Evolutionary conservation across 23 red algal species (phyloP), one percentile per base, ranked within the genome.

Genomic region (Rhodosorus marinus): DNA sequence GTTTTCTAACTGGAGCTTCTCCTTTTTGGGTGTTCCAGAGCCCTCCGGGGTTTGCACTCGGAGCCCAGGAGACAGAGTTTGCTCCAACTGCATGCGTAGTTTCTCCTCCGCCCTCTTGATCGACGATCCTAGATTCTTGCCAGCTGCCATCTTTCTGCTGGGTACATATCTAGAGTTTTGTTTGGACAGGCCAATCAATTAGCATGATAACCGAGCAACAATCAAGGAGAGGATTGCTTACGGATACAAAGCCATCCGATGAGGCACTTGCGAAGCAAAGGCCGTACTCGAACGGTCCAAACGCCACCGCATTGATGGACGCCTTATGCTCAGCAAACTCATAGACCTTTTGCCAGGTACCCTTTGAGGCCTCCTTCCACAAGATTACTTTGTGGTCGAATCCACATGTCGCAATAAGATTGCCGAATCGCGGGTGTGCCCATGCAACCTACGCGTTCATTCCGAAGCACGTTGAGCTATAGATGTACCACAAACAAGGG

Each of bases 231-330:
- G n/a, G n/a, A n/a, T n/a, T n/a, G n/a, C n/a, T n/a, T n/a, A 98
- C 72, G 7, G 90, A 84, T 0, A 98, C 90, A 21, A 80, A 82
- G 0, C 90, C 90, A 33, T 98, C 90, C 23, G 79, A 86, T 17
- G 78, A 79, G 7, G 90, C 90, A 38, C 90, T 86, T 19, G 90
- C 90, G 55, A 98, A 80, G 0, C 60, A 54, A 1, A 98, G 57
- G 23, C 90, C 90, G 38, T 85, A 98, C 52, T 85, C 90, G 26
- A 47, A 54, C 6, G 90, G 90, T 1, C 79, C 76, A 68, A 98
- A 98, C 7, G 70, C 78, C 25, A 98, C 78, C 0, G 79, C 63
- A 34, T 98, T 98, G 47, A 98, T 74, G 6, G 78, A 85, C 29
- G 90, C 73, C 19, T 69, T 66, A 35, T 86, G 90, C 75, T 64